Conservation (phyloP, 495 filamentous ascomycete species). For the Jackrogersella multiformis region DNA sequence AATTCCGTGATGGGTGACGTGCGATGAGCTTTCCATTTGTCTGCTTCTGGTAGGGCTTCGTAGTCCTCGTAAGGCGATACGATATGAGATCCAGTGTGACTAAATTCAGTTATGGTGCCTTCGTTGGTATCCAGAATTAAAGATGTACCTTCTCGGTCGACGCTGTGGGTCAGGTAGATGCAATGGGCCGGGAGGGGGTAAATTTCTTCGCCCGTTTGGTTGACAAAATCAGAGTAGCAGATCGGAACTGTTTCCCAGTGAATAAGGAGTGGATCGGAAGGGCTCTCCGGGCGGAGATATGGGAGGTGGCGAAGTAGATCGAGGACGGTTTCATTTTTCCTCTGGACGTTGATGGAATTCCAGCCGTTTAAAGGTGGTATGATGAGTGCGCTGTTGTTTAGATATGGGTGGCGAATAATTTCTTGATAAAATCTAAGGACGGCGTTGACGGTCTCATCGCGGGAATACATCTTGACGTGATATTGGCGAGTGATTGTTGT, state of each 20-base stretch:
- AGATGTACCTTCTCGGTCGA: constrained; percentile 16
- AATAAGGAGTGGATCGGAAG: not conserved
- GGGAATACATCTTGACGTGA: constrained; percentile 16
- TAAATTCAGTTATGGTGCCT: constrained; percentile 21
- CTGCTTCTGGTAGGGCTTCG: constrained; percentile 4
- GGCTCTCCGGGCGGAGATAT: not conserved
- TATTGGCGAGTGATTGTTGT: not conserved
- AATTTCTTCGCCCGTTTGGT: not conserved
- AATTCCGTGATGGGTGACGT: not conserved
- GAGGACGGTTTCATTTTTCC: constrained; percentile 15
- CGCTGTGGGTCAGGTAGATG: constrained; percentile 3
- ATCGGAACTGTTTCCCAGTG: constrained; percentile 21
- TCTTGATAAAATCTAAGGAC: constrained; percentile 14
- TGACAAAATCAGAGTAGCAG: not conserved
- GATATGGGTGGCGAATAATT: constrained; percentile 22
- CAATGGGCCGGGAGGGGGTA: constrained; percentile 16
- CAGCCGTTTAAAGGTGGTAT: constrained; percentile 13
- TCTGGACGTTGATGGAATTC: not conserved
- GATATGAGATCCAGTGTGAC: not conserved
- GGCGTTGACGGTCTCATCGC: constrained; percentile 3
- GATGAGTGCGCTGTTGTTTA: constrained; percentile 2
- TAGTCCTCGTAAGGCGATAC: not conserved
- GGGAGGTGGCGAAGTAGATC: constrained; percentile 24
- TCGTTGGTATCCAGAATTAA: constrained; percentile 21
- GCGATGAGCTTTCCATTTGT: constrained; percentile 18